Evolutionary conservation across 306 rosid species (phyloP).

Genomic region (Cucurbita ficifolia): DNA sequence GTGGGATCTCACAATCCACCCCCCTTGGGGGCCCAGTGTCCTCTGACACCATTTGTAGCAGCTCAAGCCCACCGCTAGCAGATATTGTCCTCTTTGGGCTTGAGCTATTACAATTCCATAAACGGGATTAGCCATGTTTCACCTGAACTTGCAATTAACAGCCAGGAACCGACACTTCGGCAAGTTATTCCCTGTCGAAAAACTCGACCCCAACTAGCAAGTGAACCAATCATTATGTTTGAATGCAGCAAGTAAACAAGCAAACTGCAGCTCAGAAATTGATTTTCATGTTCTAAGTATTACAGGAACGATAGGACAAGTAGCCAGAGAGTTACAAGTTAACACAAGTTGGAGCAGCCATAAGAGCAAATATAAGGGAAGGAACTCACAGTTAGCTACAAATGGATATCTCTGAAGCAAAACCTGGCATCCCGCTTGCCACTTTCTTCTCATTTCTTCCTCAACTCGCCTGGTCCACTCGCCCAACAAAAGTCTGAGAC

Average conservation of each 20-base stretch:
- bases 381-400: background rate
- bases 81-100: too few relatives aligned
- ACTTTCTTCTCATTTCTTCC: constrained; percentile 2
- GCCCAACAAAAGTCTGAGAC: background rate
- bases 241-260: background rate
- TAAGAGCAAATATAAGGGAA: background rate
- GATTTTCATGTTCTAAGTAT: background rate
- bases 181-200: background rate
- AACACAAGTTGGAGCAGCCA: background rate
- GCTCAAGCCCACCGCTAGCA: too few relatives aligned
- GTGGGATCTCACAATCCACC: too few relatives aligned
- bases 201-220: background rate
- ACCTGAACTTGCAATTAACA: background rate
- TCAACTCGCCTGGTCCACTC: background rate
- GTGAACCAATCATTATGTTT: background rate
- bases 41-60: too few relatives aligned
- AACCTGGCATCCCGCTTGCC: constrained; percentile 2
- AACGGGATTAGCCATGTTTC: background rate
- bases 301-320: background rate
- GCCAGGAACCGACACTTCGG: background rate
- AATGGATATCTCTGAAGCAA: background rate
- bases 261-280: background rate
- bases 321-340: background rate
- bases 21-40: too few relatives aligned
- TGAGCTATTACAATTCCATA: too few relatives aligned